Base-by-base conservation (phyloP, 140 eudicot genomes). In the Cichorium intybus region DNA sequence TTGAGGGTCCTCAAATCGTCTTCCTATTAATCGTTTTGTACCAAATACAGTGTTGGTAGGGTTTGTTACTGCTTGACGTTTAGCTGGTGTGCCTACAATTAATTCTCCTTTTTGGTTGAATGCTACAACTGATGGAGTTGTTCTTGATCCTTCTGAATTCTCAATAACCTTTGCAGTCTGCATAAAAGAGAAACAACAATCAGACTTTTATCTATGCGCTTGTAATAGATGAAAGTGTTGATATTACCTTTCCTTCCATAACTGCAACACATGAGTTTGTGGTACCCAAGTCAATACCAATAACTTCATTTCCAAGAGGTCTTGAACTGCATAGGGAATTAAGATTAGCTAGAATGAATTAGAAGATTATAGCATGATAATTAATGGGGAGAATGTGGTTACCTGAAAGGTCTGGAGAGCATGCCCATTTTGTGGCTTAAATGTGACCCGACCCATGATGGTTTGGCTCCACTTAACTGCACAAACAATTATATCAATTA, bases 41-140 rank as follows among this genome's bases (percentile, higher is more conserved):
- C 96, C 96, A 76, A 80, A 85, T 1, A 88, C 26, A 11, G 96
- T 88, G 75, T 85, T 85, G 26, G 85, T 75, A 8, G 96, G 95
- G 58, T 88, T 88, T 4, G 96, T 82, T 48, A 88, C 96, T 7
- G 95, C 96, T 64, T 88, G 96, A 45, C 96, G 85, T 64, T 88
- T 88, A n/a, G 96, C 96, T 27, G 96, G 95, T 12, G 88, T 88
- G 34, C 96, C 96, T 56, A 88, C 96, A 37, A 88, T 76, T 1
- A 88, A 80, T 70, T 88, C 96, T 33, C 96, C 95, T 72, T 88
- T 88, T 17, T 62, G 87, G 68, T 67, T 85, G 41, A 89, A 77
- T 52, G 95, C 96, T 27, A 89, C 90, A 15, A 89, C 96, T 5
- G 96, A 89, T 20, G 96, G 96, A 4, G 96, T 89, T 0, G 96